These are phyloP conservation scores for Protostelium mycophagum DNA, from an alignment of 78 protist genomes.

Conservation along the genomic window DNA sequence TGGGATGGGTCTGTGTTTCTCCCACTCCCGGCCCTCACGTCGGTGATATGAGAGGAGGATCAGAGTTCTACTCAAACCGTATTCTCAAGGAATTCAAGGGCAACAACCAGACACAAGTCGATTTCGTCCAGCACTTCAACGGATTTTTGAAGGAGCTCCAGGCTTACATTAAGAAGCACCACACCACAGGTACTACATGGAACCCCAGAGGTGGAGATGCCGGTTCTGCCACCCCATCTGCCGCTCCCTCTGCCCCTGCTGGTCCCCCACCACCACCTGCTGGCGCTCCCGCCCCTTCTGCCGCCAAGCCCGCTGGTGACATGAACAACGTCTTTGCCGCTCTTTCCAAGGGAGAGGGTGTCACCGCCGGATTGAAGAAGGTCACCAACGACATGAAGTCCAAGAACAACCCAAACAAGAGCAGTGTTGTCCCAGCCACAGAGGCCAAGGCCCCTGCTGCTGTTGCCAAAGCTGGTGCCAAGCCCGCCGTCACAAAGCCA, in stretches of 20 bases:
- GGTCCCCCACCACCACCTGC: conserved; percentile 34
- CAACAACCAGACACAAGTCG: conserved; percentile 64
- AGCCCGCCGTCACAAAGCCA: conserved; percentile 18
- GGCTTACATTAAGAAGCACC: conserved; percentile 56
- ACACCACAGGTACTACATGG: conserved; percentile 71
- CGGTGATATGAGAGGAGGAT: conserved; percentile 47
- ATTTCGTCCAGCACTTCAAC: conserved; percentile 37
- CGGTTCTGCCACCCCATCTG: conserved; percentile 18
- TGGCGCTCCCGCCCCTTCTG: conserved; percentile 26
- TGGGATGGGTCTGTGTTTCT: conserved; percentile 63
- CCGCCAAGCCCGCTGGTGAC: conserved; percentile 18
- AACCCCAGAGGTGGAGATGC: conserved; percentile 69
- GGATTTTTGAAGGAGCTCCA: conserved; percentile 51
- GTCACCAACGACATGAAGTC: conserved; percentile 76
- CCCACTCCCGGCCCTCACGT: conserved; percentile 79
- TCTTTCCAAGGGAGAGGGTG: conserved; percentile 67
- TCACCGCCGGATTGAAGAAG: conserved; percentile 77
- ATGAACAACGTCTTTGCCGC: conserved; percentile 50
- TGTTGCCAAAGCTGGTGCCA: conserved; percentile 28
- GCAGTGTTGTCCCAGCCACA: conserved; percentile 48
- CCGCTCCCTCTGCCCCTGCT: conserved; percentile 44
- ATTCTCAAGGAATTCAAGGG: conserved; percentile 68
- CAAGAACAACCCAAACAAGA: conserved; percentile 68
- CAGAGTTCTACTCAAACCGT: conserved; percentile 69
- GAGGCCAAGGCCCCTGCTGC: conserved; percentile 14